Evolutionary conservation across 768 basidiomycete genomes (phyloP).

Genomic region (Mycena galericulata): DNA sequence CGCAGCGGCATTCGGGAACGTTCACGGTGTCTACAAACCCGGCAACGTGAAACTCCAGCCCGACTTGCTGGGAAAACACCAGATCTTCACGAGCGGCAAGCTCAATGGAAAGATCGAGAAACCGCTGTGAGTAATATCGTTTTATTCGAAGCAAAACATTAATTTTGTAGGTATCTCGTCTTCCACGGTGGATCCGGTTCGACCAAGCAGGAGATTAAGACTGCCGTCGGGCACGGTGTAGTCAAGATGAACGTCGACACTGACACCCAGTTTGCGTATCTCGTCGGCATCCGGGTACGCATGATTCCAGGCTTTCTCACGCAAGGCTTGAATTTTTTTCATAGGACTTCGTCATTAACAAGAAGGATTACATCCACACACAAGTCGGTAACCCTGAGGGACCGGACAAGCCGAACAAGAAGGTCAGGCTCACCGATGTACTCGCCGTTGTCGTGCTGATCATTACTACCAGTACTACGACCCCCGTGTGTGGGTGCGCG

Average conservation of each 20-base stretch:
- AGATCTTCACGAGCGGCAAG: slow-evolving; percentile 78
- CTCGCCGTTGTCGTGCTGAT: slow-evolving; percentile 4
- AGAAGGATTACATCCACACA: slow-evolving; percentile 87
- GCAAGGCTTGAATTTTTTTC: slow-evolving; percentile 11
- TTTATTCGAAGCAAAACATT: slow-evolving; percentile 5
- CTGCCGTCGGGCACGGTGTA: slow-evolving; percentile 91
- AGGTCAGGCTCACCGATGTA: slow-evolving; percentile 58
- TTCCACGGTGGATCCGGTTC: slow-evolving; percentile 99
- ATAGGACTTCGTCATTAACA: slow-evolving; percentile 90
- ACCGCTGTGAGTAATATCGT: slow-evolving; percentile 75
- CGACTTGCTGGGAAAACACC: slow-evolving; percentile 92
- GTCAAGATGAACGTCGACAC: slow-evolving; percentile 99
- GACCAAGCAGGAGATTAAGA: slow-evolving; percentile 93
- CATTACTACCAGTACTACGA: slow-evolving; percentile 76
- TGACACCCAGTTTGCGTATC: slow-evolving; percentile 94
- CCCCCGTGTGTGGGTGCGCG: slow-evolving; percentile 98
- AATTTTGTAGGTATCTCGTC: slow-evolving; percentile 83
- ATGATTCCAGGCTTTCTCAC: slow-evolving; percentile 3
- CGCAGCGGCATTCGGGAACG: slow-evolving; percentile 98
- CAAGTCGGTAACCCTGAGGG: slow-evolving; percentile 99
- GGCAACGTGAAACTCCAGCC: slow-evolving; percentile 97
- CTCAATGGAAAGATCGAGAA: slow-evolving; percentile 70
- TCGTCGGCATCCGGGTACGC: slow-evolving; percentile 81
- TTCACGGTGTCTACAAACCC: slow-evolving; percentile 99
- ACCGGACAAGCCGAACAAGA: slow-evolving; percentile 99